Base-by-base conservation (phyloP, 1,139 yeast species). In the Candida pseudocylindracea region DNA sequence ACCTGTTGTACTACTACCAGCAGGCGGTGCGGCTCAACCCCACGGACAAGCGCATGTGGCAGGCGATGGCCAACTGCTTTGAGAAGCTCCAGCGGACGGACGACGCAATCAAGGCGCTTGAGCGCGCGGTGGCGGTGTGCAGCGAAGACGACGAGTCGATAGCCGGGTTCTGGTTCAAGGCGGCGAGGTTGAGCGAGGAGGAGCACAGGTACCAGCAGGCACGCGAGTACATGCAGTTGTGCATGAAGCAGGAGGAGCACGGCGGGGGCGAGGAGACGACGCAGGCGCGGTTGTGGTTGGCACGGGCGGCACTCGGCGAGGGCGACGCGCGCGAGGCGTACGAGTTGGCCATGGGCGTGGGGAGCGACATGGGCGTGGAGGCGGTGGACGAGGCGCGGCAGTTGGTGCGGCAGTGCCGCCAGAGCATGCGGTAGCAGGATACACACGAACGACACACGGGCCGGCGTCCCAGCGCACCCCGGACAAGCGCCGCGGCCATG, bases 31-130 rank as follows among this genome's bases (percentile, higher is more conserved):
- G 80, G 15, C 59, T 91, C 39, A 85, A 78, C 43, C 96, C 96
- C 1, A 53, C 72, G 36, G 99, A 91, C 49, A 75, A 76, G 42
- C 58, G 98, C 40, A 83, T 88, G 85, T 91, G 98, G 99, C 81
- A 74, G 41, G 96, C 98, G 0, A 62, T 85, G 32, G 98, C 91
- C 0, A 73, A 75, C 42, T 81, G 96, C 50, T 83, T 73, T 50
- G 92, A 81, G 41, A 78, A 79, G 45, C 63, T 83, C 28, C 72
- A 69, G 25, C 75, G 81, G 37, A 55, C 55, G 27, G 63, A 61
- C 20, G 85, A 76, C 39, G 72, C 91, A 0, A 59, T 75, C 27
- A 66, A 62, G 40, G 60, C 71, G 7, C 68, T 67, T 41, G 68
- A 66, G 40, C 67, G 65, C 44, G 72, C 72, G 1, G 46, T 66